Evolutionary conservation across 208 protist species (phyloP).

Genomic region (Kentomonas sorsogonicus): DNA sequence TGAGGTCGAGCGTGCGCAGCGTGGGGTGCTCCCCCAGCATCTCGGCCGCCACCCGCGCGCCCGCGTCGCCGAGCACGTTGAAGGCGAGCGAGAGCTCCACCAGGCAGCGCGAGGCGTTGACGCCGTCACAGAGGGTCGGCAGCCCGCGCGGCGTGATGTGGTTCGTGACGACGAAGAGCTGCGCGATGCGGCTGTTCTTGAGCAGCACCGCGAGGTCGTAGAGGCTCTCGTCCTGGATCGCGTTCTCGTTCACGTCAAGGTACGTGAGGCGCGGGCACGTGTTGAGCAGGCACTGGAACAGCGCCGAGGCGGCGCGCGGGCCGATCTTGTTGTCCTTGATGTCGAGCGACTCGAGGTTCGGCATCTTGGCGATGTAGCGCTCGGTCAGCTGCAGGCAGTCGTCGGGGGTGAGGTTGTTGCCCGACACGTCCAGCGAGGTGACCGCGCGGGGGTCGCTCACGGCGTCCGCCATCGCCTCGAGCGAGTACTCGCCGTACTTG

Average conservation of each 20-base stretch:
- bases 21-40: constrained; percentile 43
- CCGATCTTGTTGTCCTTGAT: constrained; percentile 83
- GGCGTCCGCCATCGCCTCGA: constrained; percentile 34
- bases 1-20: constrained; percentile 62
- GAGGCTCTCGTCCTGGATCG: constrained; percentile 68
- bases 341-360: constrained; percentile 57
- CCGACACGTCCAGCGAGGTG: constrained; percentile 62
- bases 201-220: constrained; percentile 55
- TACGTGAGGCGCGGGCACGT: constrained; percentile 57
- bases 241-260: constrained; percentile 82
- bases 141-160: constrained; percentile 72
- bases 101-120: constrained; percentile 42
- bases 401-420: constrained; percentile 63
- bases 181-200: constrained; percentile 32
- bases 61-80: constrained; percentile 70
- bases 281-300: constrained; percentile 59
- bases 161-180: constrained; percentile 68
- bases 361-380: constrained; percentile 54
- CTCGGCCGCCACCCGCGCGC: constrained; percentile 42
- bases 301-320: constrained; percentile 37
- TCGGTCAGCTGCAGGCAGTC: constrained; percentile 39
- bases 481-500: constrained; percentile 60
- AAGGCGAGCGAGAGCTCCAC: constrained; percentile 63
- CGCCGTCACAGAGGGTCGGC: constrained; percentile 70
- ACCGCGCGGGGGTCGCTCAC: constrained; percentile 36